These are phyloP conservation scores for Pseudogymnoascus sp. DNA, from an alignment of 2,329 filamentous ascomycete species.

Conservation along the genomic window DNA sequence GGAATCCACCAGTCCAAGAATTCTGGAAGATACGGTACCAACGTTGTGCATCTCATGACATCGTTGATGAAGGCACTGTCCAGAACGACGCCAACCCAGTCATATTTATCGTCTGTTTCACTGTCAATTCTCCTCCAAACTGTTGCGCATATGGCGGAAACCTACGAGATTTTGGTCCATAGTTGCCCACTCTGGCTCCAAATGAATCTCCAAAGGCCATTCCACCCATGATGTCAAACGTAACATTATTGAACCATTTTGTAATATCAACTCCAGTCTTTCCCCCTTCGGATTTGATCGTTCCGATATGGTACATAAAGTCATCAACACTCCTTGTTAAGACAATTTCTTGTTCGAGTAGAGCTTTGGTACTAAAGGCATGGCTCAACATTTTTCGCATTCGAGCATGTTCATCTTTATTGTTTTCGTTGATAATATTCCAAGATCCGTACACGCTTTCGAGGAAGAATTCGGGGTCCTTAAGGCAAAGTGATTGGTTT, in stretches of 20 bases:
- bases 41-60: constrained; percentile 17
- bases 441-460: constrained; percentile 19
- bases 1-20: constrained; percentile 1
- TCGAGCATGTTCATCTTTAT: constrained; percentile 17
- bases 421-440: constrained; percentile 20
- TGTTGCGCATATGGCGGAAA: neutral
- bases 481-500: constrained; percentile 15
- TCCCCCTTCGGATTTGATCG: neutral
- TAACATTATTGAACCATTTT: constrained; percentile 25
- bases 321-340: constrained; percentile 14
- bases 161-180: constrained; percentile 1
- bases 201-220: constrained; percentile 29
- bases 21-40: neutral
- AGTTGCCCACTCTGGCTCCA: constrained; percentile 12
- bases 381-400: constrained; percentile 20
- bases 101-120: constrained; percentile 17
- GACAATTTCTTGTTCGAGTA: constrained; percentile 20
- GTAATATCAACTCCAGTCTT: constrained; percentile 12
- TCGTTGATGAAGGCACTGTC: constrained; percentile 21
- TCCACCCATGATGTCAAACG: constrained; percentile 34
- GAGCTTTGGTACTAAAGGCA: constrained; percentile 19
- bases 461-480: constrained; percentile 20
- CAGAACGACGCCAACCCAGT: constrained; percentile 21
- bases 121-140: neutral
- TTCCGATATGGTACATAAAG: constrained; percentile 15